These are phyloP conservation scores for Monosporozyma siamensis DNA, from an alignment of 805 yeast genomes.

Conservation along the genomic window DNA sequence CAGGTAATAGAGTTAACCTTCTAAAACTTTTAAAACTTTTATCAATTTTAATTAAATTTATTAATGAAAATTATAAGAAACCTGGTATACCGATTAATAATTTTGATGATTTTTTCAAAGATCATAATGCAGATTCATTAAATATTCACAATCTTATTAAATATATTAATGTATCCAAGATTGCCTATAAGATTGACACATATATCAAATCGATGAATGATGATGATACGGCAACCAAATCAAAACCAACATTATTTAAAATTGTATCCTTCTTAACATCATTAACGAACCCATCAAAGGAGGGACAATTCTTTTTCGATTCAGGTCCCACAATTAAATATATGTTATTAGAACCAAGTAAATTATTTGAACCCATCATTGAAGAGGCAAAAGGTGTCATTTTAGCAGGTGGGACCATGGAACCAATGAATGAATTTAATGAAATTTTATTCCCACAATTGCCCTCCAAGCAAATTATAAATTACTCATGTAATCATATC, in stretches of 20 bases:
- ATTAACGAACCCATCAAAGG: constrained; percentile 63
- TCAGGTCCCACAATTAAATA: constrained; percentile 42
- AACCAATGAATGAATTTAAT: constrained; percentile 66
- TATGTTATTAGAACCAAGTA: constrained; percentile 71
- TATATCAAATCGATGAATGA: constrained; percentile 34
- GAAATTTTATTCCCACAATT: constrained; percentile 58
- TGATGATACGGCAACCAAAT: background rate
- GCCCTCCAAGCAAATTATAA: constrained; percentile 33
- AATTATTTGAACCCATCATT: constrained; percentile 55
- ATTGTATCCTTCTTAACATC: constrained; percentile 55
- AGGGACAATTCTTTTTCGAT: constrained; percentile 67
- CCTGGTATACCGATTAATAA: constrained; percentile 48
- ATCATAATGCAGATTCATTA: constrained; percentile 56
- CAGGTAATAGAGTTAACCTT: constrained; percentile 62
- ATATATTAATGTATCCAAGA: constrained; percentile 58
- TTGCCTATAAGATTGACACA: constrained; percentile 75
- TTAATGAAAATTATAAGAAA: constrained; percentile 29
- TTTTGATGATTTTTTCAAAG: constrained; percentile 43
- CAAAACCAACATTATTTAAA: constrained; percentile 52
- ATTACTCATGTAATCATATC: constrained; percentile 74
- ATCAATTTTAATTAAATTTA: constrained; percentile 41
- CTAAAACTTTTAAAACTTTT: constrained; percentile 53
- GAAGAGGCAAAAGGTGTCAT: constrained; percentile 60
- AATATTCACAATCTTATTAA: constrained; percentile 59
- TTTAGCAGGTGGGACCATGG: constrained; percentile 94